Conservation (phyloP, 1,139 yeast species). For the Lizanozyma gosingica region DNA sequence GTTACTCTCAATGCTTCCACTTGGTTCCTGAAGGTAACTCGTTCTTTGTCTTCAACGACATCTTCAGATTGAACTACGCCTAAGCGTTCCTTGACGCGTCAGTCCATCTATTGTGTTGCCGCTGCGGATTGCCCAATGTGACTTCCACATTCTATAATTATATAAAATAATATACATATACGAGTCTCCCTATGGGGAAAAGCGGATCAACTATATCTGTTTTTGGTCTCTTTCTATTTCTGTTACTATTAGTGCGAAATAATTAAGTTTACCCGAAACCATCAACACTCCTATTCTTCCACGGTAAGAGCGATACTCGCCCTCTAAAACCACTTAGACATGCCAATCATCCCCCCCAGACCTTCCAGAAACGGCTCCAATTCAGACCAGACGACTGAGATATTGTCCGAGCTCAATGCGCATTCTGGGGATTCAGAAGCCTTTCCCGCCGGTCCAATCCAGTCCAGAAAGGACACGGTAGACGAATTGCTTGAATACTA, state of each 20-base stretch:
- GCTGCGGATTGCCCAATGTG: background rate
- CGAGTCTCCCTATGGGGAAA: no score
- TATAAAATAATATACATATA: background rate
- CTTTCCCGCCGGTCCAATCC: background rate
- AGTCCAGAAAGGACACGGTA: conserved; percentile 1
- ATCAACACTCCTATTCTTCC: no score
- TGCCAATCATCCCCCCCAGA: conserved; percentile 9
- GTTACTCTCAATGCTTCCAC: conserved; percentile 96
- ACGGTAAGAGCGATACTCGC: no score
- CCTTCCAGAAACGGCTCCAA: conserved; percentile 4
- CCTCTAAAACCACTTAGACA: no score
- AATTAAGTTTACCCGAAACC: no score
- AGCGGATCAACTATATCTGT: no score
- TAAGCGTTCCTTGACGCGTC: conserved; percentile 8
- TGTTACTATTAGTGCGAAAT: no score
- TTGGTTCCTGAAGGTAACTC: conserved; percentile 87
- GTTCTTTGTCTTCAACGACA: conserved; percentile 91
- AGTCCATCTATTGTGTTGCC: background rate
- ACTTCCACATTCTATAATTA: background rate
- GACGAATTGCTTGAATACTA: background rate
- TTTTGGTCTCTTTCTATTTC: no score
- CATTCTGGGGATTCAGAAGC: background rate
- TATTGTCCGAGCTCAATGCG: no score
- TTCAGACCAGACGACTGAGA: no score
- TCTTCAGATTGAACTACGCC: conserved; percentile 85